phyloP scores from a whole-genome alignment of 352 stramenopile genomes.

The Albugo laibachii region DNA sequence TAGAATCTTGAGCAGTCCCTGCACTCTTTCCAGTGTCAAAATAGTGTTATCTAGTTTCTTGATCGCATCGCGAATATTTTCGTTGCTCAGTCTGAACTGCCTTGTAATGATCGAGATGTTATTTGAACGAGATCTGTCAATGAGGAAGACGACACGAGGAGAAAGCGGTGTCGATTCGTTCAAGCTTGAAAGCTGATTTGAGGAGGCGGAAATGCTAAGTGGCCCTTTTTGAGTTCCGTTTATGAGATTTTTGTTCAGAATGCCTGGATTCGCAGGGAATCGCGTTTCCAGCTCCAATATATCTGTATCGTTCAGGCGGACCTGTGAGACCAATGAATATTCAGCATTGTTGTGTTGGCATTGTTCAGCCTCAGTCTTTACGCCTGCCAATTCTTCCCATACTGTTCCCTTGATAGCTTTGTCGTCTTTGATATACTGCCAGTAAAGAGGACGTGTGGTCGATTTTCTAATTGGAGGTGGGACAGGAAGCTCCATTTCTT shows the following conservation, averaged over 20 bases:
- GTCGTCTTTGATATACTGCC: constrained; percentile 32
- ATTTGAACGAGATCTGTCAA: constrained; percentile 46
- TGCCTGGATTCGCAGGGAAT: no score
- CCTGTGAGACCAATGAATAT: no score
- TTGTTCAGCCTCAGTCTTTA: constrained; percentile 24
- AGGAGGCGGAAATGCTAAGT: constrained; percentile 15
- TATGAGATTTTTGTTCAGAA: no score
- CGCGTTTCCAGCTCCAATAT: no score
- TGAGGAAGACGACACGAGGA: constrained; percentile 48
- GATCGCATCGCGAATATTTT: constrained; percentile 52
- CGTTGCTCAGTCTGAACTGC: constrained; percentile 85
- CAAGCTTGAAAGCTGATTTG: constrained; percentile 24
- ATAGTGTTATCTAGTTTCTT: constrained; percentile 65
- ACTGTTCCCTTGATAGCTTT: constrained; percentile 50
- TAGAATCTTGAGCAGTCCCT: constrained; percentile 72
- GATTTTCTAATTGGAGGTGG: constrained; percentile 19
- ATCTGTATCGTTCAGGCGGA: no score
- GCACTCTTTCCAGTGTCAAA: constrained; percentile 60
- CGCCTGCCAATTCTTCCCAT: constrained; percentile 24
- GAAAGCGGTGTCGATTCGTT: constrained; percentile 18
- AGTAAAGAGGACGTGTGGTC: constrained; percentile 50
- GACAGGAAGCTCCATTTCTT: background rate
- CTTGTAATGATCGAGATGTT: constrained; percentile 95
- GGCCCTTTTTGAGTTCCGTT: background rate
- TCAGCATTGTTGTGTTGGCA: constrained; percentile 28